These are phyloP conservation scores for Aspergillus carbonarius DNA, from an alignment of 2,329 filamentous ascomycete genomes.

Conservation along the genomic window DNA sequence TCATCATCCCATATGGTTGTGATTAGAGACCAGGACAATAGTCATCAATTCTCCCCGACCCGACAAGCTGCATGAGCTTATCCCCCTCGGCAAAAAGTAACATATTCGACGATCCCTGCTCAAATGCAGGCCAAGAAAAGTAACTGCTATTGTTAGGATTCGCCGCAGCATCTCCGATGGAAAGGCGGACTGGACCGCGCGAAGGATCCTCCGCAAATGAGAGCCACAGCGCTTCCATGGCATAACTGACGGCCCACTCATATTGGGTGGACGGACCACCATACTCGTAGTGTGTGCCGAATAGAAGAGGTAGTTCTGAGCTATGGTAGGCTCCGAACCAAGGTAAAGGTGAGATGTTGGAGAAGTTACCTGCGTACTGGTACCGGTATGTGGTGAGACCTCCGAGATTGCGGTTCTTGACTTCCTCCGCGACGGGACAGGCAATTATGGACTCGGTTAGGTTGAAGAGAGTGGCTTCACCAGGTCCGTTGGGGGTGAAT, in stretches of 20 bases:
- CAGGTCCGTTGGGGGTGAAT: neutral
- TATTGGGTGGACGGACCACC: neutral
- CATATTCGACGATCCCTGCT: neutral
- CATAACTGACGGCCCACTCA: constrained; percentile 3
- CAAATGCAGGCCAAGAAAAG: neutral
- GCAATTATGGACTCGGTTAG: neutral
- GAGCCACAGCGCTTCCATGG: constrained; percentile 2
- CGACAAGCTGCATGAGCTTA: neutral
- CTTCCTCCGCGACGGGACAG: neutral
- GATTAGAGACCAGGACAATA: neutral
- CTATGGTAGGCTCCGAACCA: constrained; percentile 11
- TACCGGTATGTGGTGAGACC: constrained; percentile 5
- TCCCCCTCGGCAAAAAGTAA: neutral
- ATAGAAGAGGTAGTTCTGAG: constrained; percentile 1
- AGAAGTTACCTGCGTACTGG: constrained; percentile 5
- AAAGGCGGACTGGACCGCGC: neutral
- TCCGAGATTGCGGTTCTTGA: neutral
- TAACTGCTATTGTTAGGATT: neutral
- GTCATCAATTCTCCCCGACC: neutral
- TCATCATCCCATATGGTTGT: neutral
- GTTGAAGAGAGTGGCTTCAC: neutral
- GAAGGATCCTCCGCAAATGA: neutral
- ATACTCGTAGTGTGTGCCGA: constrained; percentile 4
- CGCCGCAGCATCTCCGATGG: neutral
- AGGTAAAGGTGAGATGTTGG: constrained; percentile 6